A percentile compares a stretch with the other conserved stretches of the same genome.
phyloP scores from a whole-genome alignment of 495 filamentous ascomycete genomes.

The Podospora pseudoanserina region DNA sequence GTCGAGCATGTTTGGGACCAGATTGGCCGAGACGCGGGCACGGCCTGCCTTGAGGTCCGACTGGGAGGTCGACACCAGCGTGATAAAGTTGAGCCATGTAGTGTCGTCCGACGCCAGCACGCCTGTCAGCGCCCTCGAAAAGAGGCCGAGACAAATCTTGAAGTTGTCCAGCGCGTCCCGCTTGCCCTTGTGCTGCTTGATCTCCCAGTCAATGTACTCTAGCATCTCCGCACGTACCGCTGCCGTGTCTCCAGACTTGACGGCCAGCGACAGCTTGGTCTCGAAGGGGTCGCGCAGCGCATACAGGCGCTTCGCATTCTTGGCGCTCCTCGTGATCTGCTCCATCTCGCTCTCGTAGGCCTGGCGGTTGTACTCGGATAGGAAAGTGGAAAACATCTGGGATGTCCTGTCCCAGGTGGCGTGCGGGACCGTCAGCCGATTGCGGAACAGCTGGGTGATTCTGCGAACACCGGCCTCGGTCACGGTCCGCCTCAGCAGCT shows the following conservation, averaged over 20 bases:
- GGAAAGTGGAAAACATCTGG: constrained; percentile 74
- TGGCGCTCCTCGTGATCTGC: constrained; percentile 59
- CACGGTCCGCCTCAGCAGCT: constrained; percentile 51
- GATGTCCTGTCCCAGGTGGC: constrained; percentile 81
- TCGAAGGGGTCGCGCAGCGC: constrained; percentile 68
- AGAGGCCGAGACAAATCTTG: constrained; percentile 67
- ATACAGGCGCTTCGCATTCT: constrained; percentile 67
- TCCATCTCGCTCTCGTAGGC: constrained; percentile 80
- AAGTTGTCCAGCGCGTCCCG: constrained; percentile 43
- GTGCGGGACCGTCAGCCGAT: constrained; percentile 76
- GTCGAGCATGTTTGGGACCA: constrained; percentile 45
- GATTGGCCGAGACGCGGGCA: constrained; percentile 28
- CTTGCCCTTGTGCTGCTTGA: constrained; percentile 50
- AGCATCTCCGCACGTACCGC: constrained; percentile 56
- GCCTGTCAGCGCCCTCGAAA: constrained; percentile 66
- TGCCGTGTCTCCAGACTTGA: constrained; percentile 53
- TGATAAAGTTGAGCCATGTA: constrained; percentile 78
- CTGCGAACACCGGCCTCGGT: constrained; percentile 58
- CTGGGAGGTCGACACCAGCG: constrained; percentile 55
- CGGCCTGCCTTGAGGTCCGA: constrained; percentile 33
- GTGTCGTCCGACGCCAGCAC: constrained; percentile 64
- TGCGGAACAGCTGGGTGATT: constrained; percentile 65
- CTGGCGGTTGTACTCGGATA: constrained; percentile 69
- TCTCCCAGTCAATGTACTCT: constrained; percentile 85
- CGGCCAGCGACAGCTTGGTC: constrained; percentile 57